Evolutionary conservation across 345 rosid species (phyloP).

Genomic region (Geranium rotundifolium): DNA sequence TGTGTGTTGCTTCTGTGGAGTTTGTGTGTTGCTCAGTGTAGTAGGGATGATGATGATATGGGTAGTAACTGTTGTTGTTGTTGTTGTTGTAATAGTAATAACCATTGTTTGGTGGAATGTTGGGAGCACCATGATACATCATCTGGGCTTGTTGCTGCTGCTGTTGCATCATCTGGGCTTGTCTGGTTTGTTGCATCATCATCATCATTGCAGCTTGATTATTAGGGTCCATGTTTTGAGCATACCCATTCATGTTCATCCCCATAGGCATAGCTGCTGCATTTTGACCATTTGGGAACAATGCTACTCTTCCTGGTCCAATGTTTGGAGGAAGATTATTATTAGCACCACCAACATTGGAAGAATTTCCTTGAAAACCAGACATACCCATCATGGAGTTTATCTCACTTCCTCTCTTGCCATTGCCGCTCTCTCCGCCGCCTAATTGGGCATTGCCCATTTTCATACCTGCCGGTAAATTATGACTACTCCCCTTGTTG

Average conservation of each 20-base stretch:
- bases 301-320: neutral
- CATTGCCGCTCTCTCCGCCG: conserved; percentile 3
- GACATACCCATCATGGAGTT: conserved; percentile 41
- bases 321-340: too few relatives aligned
- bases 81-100: conserved; percentile 22
- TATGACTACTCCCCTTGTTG: neutral
- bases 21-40: conserved; percentile 20
- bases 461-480: conserved; percentile 39
- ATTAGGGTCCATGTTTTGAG: conserved; percentile 36
- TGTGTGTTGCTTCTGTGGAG: conserved; percentile 15
- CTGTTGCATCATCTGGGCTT: neutral
- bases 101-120: conserved; percentile 43
- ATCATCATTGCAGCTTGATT: conserved; percentile 10
- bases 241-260: conserved; percentile 36
- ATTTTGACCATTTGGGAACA: conserved; percentile 11
- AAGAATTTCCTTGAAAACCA: conserved; percentile 11
- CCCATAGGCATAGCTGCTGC: conserved; percentile 32
- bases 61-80: conserved; percentile 16
- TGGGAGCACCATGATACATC: conserved; percentile 48
- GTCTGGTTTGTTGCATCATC: conserved; percentile 12
- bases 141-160: conserved; percentile 39
- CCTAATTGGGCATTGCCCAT: conserved; percentile 23
- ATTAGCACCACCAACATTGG: too few relatives aligned
- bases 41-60: conserved; percentile 1
- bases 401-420: conserved; percentile 30